Conservation (phyloP, 192 early-diverging fungal species). For the Coemansia sp. region DNA sequence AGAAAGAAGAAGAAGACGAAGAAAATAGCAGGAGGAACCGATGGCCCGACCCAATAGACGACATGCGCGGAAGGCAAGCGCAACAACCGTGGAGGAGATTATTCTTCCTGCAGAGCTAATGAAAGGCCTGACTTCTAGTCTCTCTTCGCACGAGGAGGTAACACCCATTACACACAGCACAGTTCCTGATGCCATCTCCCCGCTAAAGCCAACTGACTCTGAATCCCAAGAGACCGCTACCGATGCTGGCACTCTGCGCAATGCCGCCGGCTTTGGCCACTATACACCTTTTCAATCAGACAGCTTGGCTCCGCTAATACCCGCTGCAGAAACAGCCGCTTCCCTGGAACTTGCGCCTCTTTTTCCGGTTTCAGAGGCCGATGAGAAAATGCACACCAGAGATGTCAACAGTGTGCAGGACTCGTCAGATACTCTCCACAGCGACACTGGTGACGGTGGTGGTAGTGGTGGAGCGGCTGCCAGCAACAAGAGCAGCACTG, state of each 20-base stretch:
- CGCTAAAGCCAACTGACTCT: background rate
- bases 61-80: conserved; percentile 53
- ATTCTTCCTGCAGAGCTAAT: conserved; percentile 52
- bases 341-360: conserved; percentile 39
- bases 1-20: no score
- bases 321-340: background rate
- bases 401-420: conserved; percentile 5
- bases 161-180: background rate
- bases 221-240: background rate
- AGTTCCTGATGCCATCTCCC: background rate
- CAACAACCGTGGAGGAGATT: conserved; percentile 52
- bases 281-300: background rate
- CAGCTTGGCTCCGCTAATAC: background rate
- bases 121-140: conserved; percentile 38
- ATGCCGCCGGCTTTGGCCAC: background rate
- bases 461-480: background rate
- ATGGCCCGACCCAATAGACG: conserved; percentile 42
- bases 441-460: background rate
- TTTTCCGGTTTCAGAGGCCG: conserved; percentile 21
- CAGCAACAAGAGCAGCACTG: conserved; percentile 8
- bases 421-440: background rate
- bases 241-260: background rate
- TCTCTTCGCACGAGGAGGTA: conserved; percentile 19
- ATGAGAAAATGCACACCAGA: background rate
- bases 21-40: background rate